Percentiles rank a stretch among this genome's conserved stretches.
Conservation (phyloP, 2,329 filamentous ascomycete species). For the Exophiala alcalophila region DNA sequence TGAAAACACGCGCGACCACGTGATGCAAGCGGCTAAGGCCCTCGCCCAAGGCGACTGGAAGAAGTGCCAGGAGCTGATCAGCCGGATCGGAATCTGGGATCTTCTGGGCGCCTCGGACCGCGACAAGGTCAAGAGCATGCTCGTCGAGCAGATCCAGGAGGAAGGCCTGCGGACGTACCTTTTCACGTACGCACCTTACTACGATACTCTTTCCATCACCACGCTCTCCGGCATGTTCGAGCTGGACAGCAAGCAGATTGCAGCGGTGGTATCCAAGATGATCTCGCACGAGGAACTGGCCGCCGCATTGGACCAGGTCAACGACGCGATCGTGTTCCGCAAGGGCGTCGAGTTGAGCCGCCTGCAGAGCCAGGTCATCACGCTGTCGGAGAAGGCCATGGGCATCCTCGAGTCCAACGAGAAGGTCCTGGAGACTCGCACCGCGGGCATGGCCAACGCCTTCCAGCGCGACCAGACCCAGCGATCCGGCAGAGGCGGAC, state of each 20-base stretch:
- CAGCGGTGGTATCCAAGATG: constrained; percentile 98
- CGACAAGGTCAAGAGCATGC: constrained; percentile 93
- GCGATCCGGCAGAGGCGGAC: constrained; percentile 62
- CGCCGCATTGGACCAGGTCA: constrained; percentile 95
- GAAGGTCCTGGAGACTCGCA: constrained; percentile 93
- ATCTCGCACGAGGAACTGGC: constrained; percentile 98
- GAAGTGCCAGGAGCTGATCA: constrained; percentile 88
- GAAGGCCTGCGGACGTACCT: constrained; percentile 97
- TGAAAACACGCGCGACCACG: constrained; percentile 97
- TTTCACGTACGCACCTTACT: constrained; percentile 98
- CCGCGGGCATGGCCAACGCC: constrained; percentile 89
- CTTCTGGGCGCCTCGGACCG: constrained; percentile 74
- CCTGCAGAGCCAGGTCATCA: constrained; percentile 90
- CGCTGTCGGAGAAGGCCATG: constrained; percentile 93
- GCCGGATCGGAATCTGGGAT: constrained; percentile 99
- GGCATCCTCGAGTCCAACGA: constrained; percentile 96
- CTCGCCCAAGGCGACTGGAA: constrained; percentile 98
- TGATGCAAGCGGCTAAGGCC: constrained; percentile 98
- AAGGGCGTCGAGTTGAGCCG: constrained; percentile 98
- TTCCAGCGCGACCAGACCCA: constrained; percentile 88
- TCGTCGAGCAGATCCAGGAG: constrained; percentile 96
- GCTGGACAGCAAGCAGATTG: constrained; percentile 82
- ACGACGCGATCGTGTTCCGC: constrained; percentile 95
- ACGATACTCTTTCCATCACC: constrained; percentile 86
- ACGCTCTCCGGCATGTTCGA: constrained; percentile 95